These are phyloP conservation scores for Luzula sylvatica DNA, from an alignment of 176 grass and related monocot species.

Conservation along the genomic window DNA sequence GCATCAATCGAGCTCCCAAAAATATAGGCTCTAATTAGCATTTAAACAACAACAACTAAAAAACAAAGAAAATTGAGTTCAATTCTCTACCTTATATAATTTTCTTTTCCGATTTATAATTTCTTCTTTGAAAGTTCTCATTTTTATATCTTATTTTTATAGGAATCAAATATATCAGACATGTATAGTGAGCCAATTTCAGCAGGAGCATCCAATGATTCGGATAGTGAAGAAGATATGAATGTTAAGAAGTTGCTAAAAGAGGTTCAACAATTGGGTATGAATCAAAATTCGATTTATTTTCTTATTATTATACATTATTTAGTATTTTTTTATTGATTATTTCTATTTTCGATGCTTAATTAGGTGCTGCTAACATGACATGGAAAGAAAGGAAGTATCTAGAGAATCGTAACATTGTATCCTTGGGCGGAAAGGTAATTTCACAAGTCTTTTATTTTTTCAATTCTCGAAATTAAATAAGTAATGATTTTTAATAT, in stretches of 20 bases:
- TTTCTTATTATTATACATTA: slow-evolving; percentile 2
- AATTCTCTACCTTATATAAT: no score
- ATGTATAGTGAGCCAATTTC: slow-evolving; percentile 53
- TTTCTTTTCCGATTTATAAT: no score
- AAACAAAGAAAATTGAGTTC: no score
- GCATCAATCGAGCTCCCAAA: no score
- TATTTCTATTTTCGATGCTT: background rate
- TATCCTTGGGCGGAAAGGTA: slow-evolving; percentile 80
- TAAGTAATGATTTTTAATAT: slow-evolving; percentile 5
- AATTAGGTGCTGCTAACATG: slow-evolving; percentile 63
- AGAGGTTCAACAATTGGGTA: slow-evolving; percentile 79
- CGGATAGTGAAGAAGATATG: slow-evolving; percentile 63
- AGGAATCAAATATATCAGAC: slow-evolving; percentile 63
- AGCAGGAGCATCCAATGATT: slow-evolving; percentile 23
- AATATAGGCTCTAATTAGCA: no score
- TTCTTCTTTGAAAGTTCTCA: background rate
- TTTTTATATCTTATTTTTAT: background rate
- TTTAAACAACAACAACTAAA: no score
- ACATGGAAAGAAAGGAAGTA: slow-evolving; percentile 70
- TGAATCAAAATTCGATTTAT: slow-evolving; percentile 4
- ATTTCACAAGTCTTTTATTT: slow-evolving; percentile 1
- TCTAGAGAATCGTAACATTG: slow-evolving; percentile 69
- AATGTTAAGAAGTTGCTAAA: slow-evolving; percentile 72
- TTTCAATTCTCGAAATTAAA: background rate
- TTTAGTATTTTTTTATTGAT: background rate